Conservation (phyloP, 148 eudicot genomes). For the Diospyros lotus region DNA sequence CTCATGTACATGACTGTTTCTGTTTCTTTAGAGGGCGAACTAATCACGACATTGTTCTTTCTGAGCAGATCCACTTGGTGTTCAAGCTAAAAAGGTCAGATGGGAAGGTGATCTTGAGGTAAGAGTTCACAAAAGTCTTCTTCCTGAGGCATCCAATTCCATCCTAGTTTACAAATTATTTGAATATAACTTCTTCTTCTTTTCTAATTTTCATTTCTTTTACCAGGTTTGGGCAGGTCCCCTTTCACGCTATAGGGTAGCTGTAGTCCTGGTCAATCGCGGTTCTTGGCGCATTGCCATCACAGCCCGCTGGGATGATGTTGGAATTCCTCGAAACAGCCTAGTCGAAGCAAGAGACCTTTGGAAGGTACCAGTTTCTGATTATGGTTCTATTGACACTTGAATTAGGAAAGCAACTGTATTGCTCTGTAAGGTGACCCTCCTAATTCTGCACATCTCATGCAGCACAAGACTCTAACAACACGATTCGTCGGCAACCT, state of each 20-base stretch:
- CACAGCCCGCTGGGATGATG: constrained; percentile 73
- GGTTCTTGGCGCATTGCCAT: constrained; percentile 25
- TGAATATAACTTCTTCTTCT: background rate
- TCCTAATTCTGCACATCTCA: background rate
- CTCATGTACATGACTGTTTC: background rate
- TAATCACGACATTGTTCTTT: background rate
- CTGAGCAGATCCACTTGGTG: constrained; percentile 59
- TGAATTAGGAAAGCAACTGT: background rate
- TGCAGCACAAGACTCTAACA: constrained; percentile 57
- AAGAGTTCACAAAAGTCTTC: constrained; percentile 3
- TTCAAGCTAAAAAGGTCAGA: constrained; percentile 78
- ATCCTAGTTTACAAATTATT: background rate
- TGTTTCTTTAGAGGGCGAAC: background rate
- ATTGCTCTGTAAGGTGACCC: background rate
- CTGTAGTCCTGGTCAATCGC: constrained; percentile 53
- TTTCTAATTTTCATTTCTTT: background rate
- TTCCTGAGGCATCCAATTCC: background rate
- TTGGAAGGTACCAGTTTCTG: constrained; percentile 48
- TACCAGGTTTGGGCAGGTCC: constrained; percentile 78
- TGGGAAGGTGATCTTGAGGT: constrained; percentile 68
- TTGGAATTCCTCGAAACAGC: constrained; percentile 47
- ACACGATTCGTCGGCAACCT: constrained; percentile 35
- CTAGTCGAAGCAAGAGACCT: constrained; percentile 60
- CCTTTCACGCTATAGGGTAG: constrained; percentile 59
- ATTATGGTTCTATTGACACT: background rate